Base-by-base conservation (phyloP, 768 basidiomycete genomes). In the Russula compacta region DNA sequence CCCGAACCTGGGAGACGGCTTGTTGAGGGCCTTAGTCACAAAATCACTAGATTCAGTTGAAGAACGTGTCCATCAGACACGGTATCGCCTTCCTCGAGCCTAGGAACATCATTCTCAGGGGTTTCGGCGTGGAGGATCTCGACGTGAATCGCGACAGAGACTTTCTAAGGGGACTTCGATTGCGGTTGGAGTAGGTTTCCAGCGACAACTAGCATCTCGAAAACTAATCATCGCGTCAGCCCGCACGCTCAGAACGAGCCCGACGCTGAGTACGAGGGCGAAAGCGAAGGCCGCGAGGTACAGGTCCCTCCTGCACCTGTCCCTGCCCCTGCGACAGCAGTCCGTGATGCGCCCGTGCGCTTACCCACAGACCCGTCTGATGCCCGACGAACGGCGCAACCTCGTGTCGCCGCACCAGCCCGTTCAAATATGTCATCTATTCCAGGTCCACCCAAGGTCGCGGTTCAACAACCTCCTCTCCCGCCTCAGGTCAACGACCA, bases 51-150 rank as follows among this genome's bases (percentile, higher is more conserved):
- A 74, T 93, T 68, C 69, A 86, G 36, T 73, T 97, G 40, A 85
- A 82, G 67, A 80, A 87, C 56, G 84, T 87, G 6, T 76, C 76
- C 29, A 78, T 92, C 33, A 81, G 85, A 21, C 77, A 81, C 42
- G 90, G 89, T 5, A 82, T 86, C 50, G 86, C 86, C 0, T 85
- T 89, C 59, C 82, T 98, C 6, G 86, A 92, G 66, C 89, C 91
- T 1, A 72, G 74, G 7, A 85, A 81, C 33, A 78, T 89, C 7
- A 74, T 73, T 3, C 68, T 89, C 59, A 77, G 84, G 63, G 87
- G 85, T 0, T 77, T 85, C 60, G 75, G 76, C 57, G 82, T 82
- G 7, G 83, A 82, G 33, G 89, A 91, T 49, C 79, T 84, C 29
- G 84, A 93, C 46, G 75, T 65, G 3, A 67, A 78, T 21, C 85